phyloP scores from a whole-genome alignment of 2,329 filamentous ascomycete species.

The Orbilia quercus region DNA sequence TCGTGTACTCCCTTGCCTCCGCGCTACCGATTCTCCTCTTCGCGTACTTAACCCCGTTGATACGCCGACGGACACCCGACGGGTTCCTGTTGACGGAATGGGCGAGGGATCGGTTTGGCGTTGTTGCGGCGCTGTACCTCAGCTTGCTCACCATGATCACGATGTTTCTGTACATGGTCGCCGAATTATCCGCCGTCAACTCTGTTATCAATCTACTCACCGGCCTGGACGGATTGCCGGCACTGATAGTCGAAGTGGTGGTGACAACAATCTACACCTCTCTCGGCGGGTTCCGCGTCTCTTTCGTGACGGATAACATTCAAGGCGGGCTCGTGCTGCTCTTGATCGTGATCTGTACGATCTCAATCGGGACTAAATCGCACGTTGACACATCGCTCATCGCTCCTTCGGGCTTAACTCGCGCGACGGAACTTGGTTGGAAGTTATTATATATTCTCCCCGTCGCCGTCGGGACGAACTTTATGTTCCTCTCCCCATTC shows the following conservation, averaged over 20 bases:
- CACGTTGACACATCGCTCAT: slow-evolving; percentile 77
- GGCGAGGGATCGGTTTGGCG: slow-evolving; percentile 81
- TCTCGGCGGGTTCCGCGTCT: slow-evolving; percentile 83
- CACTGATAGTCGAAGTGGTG: slow-evolving; percentile 79
- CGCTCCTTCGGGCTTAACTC: slow-evolving; percentile 74
- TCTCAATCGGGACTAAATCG: slow-evolving; percentile 80
- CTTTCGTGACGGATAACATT: slow-evolving; percentile 84
- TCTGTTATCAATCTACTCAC: slow-evolving; percentile 81
- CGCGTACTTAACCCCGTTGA: slow-evolving; percentile 78
- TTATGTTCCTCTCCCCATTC: slow-evolving; percentile 83
- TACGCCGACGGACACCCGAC: slow-evolving; percentile 81
- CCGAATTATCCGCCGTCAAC: slow-evolving; percentile 82
- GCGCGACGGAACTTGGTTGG: slow-evolving; percentile 79
- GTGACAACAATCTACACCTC: slow-evolving; percentile 87
- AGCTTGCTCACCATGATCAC: slow-evolving; percentile 82
- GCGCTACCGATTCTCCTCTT: slow-evolving; percentile 79
- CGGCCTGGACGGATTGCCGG: slow-evolving; percentile 77
- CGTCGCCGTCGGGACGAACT: slow-evolving; percentile 82
- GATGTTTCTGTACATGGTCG: slow-evolving; percentile 87
- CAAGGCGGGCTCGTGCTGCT: slow-evolving; percentile 81
- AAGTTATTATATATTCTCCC: slow-evolving; percentile 87
- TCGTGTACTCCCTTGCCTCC: slow-evolving; percentile 80
- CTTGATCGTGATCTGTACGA: slow-evolving; percentile 79
- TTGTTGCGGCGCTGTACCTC: slow-evolving; percentile 76
- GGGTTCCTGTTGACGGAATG: slow-evolving; percentile 88